Conservation (phyloP, 192 early-diverging fungal species). For the Podila clonocystis region DNA sequence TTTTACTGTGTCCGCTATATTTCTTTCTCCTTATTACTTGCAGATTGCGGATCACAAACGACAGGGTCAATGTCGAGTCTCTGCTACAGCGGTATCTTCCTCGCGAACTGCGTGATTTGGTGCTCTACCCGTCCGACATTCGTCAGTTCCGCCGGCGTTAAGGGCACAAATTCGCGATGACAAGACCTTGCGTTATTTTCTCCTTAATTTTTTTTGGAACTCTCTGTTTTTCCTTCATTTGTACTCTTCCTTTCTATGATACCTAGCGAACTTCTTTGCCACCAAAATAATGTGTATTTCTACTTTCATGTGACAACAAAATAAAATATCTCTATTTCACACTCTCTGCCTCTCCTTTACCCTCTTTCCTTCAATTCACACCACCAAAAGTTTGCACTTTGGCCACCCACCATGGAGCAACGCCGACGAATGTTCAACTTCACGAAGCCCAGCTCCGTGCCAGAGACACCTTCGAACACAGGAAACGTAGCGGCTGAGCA, state of each 20-base stretch:
- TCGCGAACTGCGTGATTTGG: constrained; percentile 48
- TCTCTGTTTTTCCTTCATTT: not conserved
- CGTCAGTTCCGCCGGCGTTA: constrained; percentile 16
- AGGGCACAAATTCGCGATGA: not conserved
- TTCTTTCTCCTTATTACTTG: not conserved
- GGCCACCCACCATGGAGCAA: not conserved
- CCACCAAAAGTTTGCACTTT: no score
- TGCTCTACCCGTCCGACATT: constrained; percentile 36
- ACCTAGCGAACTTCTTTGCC: not conserved
- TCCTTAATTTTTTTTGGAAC: not conserved
- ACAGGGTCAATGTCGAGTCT: constrained; percentile 46
- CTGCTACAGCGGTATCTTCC: constrained; percentile 46
- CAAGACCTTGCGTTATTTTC: not conserved
- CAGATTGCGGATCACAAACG: constrained; percentile 42
- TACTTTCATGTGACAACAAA: not conserved
- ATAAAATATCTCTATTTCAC: no score
- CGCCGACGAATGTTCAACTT: not conserved
- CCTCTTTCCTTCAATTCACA: not conserved
- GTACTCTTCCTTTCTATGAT: not conserved
- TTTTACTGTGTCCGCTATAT: no score
- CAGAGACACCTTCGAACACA: not conserved
- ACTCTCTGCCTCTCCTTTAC: not conserved
- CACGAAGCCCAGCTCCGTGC: not conserved
- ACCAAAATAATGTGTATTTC: not conserved
- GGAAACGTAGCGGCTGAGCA: not conserved